Evolutionary conservation across 2,329 filamentous ascomycete species (phyloP), one percentile per base, ranked within the genome.

Genomic region (Alternaria ventricosa): DNA sequence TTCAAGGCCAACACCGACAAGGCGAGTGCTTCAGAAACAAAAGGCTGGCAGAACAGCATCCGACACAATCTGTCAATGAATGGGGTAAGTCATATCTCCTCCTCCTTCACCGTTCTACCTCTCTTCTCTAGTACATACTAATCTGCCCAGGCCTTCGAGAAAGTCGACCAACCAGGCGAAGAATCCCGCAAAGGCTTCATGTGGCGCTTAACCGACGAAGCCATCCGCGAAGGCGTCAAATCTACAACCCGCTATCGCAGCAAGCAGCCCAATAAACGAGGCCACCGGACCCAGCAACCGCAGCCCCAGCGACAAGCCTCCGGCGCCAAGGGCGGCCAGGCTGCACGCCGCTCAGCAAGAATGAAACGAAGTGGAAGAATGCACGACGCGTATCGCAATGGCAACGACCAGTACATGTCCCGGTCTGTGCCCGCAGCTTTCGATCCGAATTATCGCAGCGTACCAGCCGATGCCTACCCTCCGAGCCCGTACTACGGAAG

Each of bases 1-100:
- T 97, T 98, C 74, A 84, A 87, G 45, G 86, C 90, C 27, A 90
- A 97, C 74, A 97, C 94, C 3, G 87, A 88, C 69, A 97, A 96
- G 79, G 88, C 88, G 5, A 88, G 85, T 56, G 85, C 86, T 49
- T 85, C 84, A 8, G 77, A 79, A 55, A 81, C 79, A 5, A 82
- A 79, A 47, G 95, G 94, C 10, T 98, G 95, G 95, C 92, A 95
- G 81, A 98, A 97, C 80, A 97, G 93, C 77, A 96, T 98, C 68
- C 88, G 95, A 3, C 95, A 98, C 79, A 98, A 98, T 71, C 84
- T 98, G 8, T 97, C 93, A 51, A 97, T 98, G 94, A 98, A 98
- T 73, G 86, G 87, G 64, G 95, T 97, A 88, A 81, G 89, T 65
- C 23, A 41, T 10, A 3, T 18, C 8, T 41, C 5, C 36, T 41